A percentile compares a stretch with the other conserved stretches of the same genome.
These are phyloP conservation scores for Trametes versicolor DNA, from an alignment of 1,284 basidiomycete genomes.

Conservation along the genomic window DNA sequence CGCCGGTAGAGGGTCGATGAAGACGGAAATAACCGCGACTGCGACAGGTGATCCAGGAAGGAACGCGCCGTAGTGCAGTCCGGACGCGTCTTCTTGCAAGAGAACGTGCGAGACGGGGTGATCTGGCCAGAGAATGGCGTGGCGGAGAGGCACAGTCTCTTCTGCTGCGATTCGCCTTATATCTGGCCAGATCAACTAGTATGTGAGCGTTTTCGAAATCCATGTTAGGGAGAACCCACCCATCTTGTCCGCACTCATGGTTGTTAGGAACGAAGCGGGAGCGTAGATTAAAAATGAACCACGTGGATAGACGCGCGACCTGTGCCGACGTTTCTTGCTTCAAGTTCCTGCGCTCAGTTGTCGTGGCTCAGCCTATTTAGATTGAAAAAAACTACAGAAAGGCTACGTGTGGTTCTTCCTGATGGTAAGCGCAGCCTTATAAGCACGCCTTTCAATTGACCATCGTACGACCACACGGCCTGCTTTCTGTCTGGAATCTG, in stretches of 20 bases:
- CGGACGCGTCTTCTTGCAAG: slow-evolving; percentile 60
- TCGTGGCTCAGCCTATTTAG: too few species aligned
- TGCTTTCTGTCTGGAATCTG: too few species aligned
- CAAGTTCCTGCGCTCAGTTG: too few species aligned
- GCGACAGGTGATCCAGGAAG: slow-evolving; percentile 40
- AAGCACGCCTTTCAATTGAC: too few species aligned
- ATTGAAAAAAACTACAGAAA: too few species aligned
- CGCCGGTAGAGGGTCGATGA: slow-evolving; percentile 54
- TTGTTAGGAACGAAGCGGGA: background rate
- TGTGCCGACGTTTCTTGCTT: too few species aligned
- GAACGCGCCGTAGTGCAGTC: slow-evolving; percentile 66
- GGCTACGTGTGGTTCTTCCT: too few species aligned
- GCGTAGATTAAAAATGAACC: background rate
- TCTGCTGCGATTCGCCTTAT: slow-evolving; percentile 48
- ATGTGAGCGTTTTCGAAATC: too few species aligned
- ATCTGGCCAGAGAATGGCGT: slow-evolving; percentile 66
- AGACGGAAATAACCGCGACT: slow-evolving; percentile 65
- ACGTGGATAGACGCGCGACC: too few species aligned
- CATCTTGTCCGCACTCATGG: background rate
- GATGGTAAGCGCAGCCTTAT: too few species aligned
- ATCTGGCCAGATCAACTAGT: background rate
- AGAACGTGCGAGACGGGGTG: slow-evolving; percentile 58
- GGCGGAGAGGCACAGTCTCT: slow-evolving; percentile 60
- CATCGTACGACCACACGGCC: too few species aligned
- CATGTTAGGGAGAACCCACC: background rate